A percentile compares a stretch with the other conserved stretches of the same genome.
These are phyloP conservation scores for Physcomitrium patens DNA, from an alignment of 225 moss, liverwort and hornwort species.

Conservation along the genomic window DNA sequence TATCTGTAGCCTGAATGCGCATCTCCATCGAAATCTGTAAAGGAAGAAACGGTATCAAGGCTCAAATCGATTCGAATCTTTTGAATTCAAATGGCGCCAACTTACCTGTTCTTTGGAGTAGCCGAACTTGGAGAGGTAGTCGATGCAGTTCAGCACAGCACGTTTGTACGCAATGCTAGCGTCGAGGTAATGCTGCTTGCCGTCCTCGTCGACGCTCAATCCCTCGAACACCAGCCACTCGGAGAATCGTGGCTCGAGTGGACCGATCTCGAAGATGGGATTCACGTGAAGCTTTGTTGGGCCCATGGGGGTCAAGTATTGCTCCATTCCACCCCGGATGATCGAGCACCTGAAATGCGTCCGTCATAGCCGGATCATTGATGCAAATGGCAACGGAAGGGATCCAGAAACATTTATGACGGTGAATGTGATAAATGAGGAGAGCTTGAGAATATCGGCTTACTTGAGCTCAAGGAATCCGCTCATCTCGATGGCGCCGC, in stretches of 20 bases:
- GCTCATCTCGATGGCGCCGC: slow-evolving; percentile 93
- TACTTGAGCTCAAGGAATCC: slow-evolving; percentile 89
- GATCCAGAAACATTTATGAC: not conserved
- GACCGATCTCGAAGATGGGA: slow-evolving; percentile 89
- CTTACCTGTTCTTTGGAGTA: slow-evolving; percentile 82
- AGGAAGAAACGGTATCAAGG: too few relatives aligned
- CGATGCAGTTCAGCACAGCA: slow-evolving; percentile 80
- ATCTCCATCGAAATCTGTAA: too few relatives aligned
- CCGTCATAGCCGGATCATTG: not conserved
- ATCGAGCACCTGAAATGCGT: slow-evolving; percentile 62
- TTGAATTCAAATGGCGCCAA: not conserved
- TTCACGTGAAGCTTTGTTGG: slow-evolving; percentile 90
- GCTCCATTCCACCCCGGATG: slow-evolving; percentile 77
- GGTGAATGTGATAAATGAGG: not conserved
- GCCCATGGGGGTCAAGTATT: slow-evolving; percentile 93
- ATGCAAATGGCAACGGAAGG: not conserved
- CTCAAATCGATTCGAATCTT: not conserved
- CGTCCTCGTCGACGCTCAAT: slow-evolving; percentile 80
- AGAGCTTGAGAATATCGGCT: not conserved
- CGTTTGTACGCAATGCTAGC: slow-evolving; percentile 86
- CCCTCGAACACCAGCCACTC: slow-evolving; percentile 93
- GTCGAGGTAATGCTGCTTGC: slow-evolving; percentile 83
- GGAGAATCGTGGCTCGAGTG: slow-evolving; percentile 83
- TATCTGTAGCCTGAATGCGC: not conserved
- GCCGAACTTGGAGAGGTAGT: slow-evolving; percentile 90